These are phyloP conservation scores for Yamadazyma sp. DNA, from an alignment of 1,139 yeast species.

Conservation along the genomic window DNA sequence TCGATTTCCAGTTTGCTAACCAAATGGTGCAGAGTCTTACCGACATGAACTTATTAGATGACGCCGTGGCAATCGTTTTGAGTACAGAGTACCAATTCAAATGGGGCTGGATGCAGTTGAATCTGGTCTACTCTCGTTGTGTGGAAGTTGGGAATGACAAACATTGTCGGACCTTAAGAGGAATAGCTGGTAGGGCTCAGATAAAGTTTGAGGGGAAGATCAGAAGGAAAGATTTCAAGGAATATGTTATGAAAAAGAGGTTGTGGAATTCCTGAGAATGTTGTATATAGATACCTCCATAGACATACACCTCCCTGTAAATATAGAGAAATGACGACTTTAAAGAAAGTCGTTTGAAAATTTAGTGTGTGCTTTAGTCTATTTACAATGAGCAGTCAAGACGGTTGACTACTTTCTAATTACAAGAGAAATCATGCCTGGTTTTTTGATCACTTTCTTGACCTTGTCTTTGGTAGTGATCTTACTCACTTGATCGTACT, in stretches of 20 bases:
- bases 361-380: too few species aligned
- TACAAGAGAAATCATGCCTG: conserved; percentile 30
- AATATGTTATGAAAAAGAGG: conserved; percentile 33
- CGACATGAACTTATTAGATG: conserved; percentile 53
- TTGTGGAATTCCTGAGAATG: conserved; percentile 16
- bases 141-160: conserved; percentile 49
- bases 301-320: not conserved
- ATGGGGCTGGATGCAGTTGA: conserved; percentile 67
- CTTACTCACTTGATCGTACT: conserved; percentile 12
- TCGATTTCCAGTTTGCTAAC: conserved; percentile 70
- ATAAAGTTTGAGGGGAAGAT: conserved; percentile 41
- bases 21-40: conserved; percentile 59
- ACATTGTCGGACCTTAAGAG: conserved; percentile 36
- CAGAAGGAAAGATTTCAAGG: conserved; percentile 31
- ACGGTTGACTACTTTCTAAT: conserved; percentile 7
- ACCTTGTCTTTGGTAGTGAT: conserved; percentile 12
- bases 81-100: conserved; percentile 68
- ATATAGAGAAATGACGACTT: conserved; percentile 2
- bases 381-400: too few species aligned
- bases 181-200: conserved; percentile 35
- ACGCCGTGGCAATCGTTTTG: conserved; percentile 66
- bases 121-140: conserved; percentile 47
- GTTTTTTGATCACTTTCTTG: conserved; percentile 25
- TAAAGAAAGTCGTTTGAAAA: too few species aligned
- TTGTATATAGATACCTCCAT: not conserved